A percentile compares a stretch with the other conserved stretches of the same genome.
Evolutionary conservation across 139 green algal species (phyloP).

Genomic region (Coelastrella sp.): DNA sequence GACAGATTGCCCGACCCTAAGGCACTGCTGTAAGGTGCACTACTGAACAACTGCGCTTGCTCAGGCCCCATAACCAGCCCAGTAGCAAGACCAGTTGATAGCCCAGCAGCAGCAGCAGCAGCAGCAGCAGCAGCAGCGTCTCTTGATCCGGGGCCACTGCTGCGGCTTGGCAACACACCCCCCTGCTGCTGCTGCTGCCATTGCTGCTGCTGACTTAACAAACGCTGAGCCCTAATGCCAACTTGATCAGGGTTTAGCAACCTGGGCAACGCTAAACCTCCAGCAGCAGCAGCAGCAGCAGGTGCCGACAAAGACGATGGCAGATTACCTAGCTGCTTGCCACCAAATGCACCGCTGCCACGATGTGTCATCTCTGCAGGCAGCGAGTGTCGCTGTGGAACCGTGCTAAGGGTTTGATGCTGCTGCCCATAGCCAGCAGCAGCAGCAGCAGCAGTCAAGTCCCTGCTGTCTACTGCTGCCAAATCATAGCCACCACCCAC

Average conservation of each 20-base stretch:
- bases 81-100: background rate
- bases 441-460: background rate
- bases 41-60: too few relatives aligned
- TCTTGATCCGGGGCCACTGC: too few relatives aligned
- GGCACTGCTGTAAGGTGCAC: too few relatives aligned
- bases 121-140: background rate
- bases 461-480: background rate
- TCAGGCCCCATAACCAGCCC: too few relatives aligned
- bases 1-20: too few relatives aligned
- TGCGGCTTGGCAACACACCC: background rate
- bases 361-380: too few relatives aligned
- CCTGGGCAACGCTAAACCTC: background rate
- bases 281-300: background rate
- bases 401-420: too few relatives aligned
- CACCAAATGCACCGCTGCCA: too few relatives aligned
- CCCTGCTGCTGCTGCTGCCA: background rate
- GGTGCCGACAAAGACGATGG: background rate
- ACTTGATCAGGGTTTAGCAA: background rate
- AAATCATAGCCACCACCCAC: background rate
- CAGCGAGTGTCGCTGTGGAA: too few relatives aligned
- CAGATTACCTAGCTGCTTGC: too few relatives aligned
- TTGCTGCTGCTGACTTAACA: background rate
- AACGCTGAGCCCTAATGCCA: background rate
- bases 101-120: background rate
- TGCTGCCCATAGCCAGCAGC: background rate